Evolutionary conservation across 495 filamentous ascomycete species (phyloP), one percentile per base, ranked within the genome.

Genomic region (Penicillium cataractarum): DNA sequence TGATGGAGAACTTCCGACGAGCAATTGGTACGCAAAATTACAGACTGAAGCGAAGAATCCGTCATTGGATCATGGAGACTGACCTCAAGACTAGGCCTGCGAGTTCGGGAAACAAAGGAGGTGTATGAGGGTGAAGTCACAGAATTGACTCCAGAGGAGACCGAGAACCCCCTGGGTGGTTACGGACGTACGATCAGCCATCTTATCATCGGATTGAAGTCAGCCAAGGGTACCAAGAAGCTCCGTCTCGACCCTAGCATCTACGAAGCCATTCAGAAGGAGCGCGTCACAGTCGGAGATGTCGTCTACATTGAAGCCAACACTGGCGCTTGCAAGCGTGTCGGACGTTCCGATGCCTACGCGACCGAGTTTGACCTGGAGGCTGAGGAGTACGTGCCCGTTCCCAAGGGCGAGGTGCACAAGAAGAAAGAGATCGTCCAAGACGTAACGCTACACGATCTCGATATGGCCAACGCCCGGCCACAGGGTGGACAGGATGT

Each of bases 371-470:
- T 98, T 74, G 95, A 99, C 79, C 87, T 97, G 21, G 95, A 98
- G 81, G 95, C 95, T 0, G 95, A 98, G 72, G 95, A 99, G 74
- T 98, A 98, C 75, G 95, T 98, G 53, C 95, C 95, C 5, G 95
- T 99, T 60, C 95, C 95, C 21, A 97, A 99, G 78, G 95, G 95
- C 44, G 95, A 99, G 68, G 95, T 99, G 40, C 95, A 97, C 80
- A 99, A 98, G 84, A 97, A 97, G 86, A 99, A 99, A 82, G 95
- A 99, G 79, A 94, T 98, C 58, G 95, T 99, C n/a, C 95, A 99
- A 74, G 95, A 98, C 71, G 95, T 99, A 59, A 96, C 93, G 33
- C 83, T 99, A 59, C 95, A 99, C 69, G 95, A 99, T 67, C 80
- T 99, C 51, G 95, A 99, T 72, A 92, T 97, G 65, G 95, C 95